Evolutionary conservation across 2,329 filamentous ascomycete genomes (phyloP), one percentile per base, ranked within the genome.

Genomic region (Calonectria fujianensis): DNA sequence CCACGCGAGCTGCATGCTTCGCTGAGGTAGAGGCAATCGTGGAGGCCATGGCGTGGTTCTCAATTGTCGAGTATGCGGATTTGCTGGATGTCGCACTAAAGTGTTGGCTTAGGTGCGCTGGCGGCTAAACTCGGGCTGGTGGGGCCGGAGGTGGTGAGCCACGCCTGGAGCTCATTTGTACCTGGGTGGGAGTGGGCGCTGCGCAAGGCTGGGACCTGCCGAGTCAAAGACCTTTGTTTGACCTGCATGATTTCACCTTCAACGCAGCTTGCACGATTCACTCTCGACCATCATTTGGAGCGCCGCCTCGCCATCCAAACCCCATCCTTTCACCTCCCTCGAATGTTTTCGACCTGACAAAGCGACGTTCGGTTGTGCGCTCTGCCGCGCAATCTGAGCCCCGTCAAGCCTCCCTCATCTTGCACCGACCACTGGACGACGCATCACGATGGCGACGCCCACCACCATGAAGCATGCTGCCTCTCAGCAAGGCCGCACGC

Each of bases 401-500:
- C 45, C 24, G 20, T 51, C 65, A 50, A 54, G 20, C 45, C 29
- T n/a, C 37, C 63, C 14, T 39, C 18, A 27, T 16, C 41, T 32
- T 13, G 10, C 72, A 20, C 27, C 61, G 20, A 48, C 45, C 63
- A 16, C 10, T 48, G 20, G 24, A 35, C 65, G 24, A 69, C 27
- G 35, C 69, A 73, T 75, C 74, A 74, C 51, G 66, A 90, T 90
- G 89, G 84, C 88, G 35, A 90, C 89, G 0, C 88, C 89, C 13
- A 90, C 88, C 10, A 84, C 88, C 13, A 88, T 87, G 82, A 90
- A 89, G 82, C 86, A 88, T 76, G 84, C 76, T 66, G 79, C 83
- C 35, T 86, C 85, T 41, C 85, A 87, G 78, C 86, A 87, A 77
- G 85, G 85, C 35, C 84, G 85, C 48, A 87, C 86, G 13, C 86